Evolutionary conservation across 306 rosid genomes (phyloP).

Genomic region (Pyrus betulifolia): DNA sequence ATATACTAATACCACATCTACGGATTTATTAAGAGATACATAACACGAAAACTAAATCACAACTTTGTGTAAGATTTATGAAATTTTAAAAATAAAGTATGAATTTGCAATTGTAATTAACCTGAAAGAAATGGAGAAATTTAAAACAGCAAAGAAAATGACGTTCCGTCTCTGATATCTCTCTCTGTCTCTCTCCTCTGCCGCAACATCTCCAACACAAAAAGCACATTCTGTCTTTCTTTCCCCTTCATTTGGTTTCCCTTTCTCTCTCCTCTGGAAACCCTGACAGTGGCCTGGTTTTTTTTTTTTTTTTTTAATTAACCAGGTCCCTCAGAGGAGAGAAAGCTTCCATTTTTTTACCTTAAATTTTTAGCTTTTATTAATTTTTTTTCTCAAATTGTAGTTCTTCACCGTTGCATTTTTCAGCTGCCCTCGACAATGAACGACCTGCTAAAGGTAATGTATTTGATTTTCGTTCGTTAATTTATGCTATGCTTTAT

Average conservation of each 20-base stretch:
- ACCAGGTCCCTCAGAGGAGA: slow-evolving; percentile 31
- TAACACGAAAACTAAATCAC: no score
- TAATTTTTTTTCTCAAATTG: neutral
- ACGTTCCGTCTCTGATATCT: slow-evolving; percentile 22
- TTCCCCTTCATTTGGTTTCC: neutral
- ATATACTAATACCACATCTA: no score
- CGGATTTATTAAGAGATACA: no score
- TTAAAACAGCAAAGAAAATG: neutral
- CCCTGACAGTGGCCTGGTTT: slow-evolving; percentile 40
- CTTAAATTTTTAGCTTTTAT: neutral
- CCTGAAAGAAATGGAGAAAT: neutral
- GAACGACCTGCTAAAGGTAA: slow-evolving; percentile 90
- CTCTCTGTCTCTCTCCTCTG: neutral
- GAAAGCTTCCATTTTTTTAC: neutral
- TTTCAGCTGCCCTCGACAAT: slow-evolving; percentile 38
- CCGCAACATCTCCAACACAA: neutral
- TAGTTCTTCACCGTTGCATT: slow-evolving; percentile 3
- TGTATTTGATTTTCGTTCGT: neutral
- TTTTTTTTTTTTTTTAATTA: neutral
- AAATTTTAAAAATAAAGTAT: no score
- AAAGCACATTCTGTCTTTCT: neutral
- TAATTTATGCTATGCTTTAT: slow-evolving; percentile 2
- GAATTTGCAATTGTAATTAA: no score
- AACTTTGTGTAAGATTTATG: no score
- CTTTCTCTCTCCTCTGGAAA: neutral